These are phyloP conservation scores for Lichtheimia corymbifera DNA, from an alignment of 371 early-diverging fungal species.

Conservation along the genomic window DNA sequence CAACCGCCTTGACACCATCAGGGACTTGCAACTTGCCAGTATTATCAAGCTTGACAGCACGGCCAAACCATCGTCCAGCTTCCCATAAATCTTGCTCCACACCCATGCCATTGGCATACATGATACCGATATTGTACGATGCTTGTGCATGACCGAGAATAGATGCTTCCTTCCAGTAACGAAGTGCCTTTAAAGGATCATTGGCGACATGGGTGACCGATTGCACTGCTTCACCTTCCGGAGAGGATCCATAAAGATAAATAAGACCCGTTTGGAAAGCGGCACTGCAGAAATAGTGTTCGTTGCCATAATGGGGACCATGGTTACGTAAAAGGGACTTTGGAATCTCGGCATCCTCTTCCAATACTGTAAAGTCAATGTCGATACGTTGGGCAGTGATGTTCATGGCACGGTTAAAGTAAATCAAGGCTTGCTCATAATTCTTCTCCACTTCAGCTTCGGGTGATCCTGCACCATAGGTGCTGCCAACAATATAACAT, in stretches of 20 bases:
- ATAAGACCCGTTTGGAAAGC: constrained; percentile 53
- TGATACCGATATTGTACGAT: constrained; percentile 49
- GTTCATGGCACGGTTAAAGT: constrained; percentile 50
- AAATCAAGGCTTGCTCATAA: constrained; percentile 41
- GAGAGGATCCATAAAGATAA: constrained; percentile 46
- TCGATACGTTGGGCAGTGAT: constrained; percentile 48
- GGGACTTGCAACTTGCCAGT: constrained; percentile 41
- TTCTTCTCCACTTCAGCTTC: constrained; percentile 47
- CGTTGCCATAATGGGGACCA: constrained; percentile 43
- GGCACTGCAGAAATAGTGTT: constrained; percentile 47
- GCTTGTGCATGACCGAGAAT: constrained; percentile 52
- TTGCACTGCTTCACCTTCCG: constrained; percentile 39
- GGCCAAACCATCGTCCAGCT: constrained; percentile 54
- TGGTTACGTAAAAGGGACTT: constrained; percentile 36
- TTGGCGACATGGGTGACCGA: constrained; percentile 34
- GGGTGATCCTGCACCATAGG: constrained; percentile 42
- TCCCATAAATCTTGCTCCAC: constrained; percentile 34
- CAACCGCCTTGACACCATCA: constrained; percentile 35
- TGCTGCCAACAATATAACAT: constrained; percentile 48
- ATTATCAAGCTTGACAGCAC: constrained; percentile 46
- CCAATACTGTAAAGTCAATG: constrained; percentile 37
- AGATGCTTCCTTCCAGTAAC: constrained; percentile 52
- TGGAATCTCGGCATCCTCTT: constrained; percentile 29
- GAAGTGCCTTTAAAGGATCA: constrained; percentile 41
- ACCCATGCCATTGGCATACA: constrained; percentile 50